Base-by-base conservation (phyloP, 2,329 filamentous ascomycete genomes). In the Lomentospora prolificans region DNA sequence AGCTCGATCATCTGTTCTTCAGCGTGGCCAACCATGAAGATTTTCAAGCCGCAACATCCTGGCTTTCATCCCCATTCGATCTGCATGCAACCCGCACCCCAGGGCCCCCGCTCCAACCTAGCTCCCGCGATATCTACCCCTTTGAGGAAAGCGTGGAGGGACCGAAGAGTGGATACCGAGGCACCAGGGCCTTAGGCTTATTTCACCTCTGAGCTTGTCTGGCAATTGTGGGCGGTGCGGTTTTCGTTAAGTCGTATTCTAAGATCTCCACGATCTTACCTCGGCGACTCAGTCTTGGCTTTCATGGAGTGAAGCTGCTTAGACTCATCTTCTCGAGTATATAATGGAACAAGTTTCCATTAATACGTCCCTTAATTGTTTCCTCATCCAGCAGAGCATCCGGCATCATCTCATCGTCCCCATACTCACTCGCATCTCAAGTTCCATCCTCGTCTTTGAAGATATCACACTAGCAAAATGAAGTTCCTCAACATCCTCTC, bases 401-500 rank as follows among this genome's bases (percentile, higher is more conserved):
- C 30, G 12, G 30, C 30, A 33, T 33, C 30, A 33, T 33, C 30
- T 33, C 30, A 33, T 33, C 30, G 7, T 33, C 12, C 30, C 30
- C 30, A 33, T 7, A 7, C 30, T 33, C 30, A 33, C 12, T 12
- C 30, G 7, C 30, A 33, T 33, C 30, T 12, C 12, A 33, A 12
- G 7, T 33, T 33, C 30, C 30, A 12, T 33, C 30, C 30, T 12
- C 7, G 6, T 12, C 30, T 33, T 33, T 33, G 7, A 12, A 33
- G 7, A 33, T 33, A 6, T 25, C 28, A 33, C 50, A 25, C 24
- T 25, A 10, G 28, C 31, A 61, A 19, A 27, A 63, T 64, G 62
- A 60, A 61, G 62, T 60, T 61, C 58, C 17, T 62, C 57, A 36
- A 44, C 58, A 36, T 58, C 46, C 17, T 63, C 50, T 51, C 57